Evolutionary conservation across 352 stramenopile genomes (phyloP), one percentile per base, ranked within the genome.

Genomic region (Elongisporangium undulatum): DNA sequence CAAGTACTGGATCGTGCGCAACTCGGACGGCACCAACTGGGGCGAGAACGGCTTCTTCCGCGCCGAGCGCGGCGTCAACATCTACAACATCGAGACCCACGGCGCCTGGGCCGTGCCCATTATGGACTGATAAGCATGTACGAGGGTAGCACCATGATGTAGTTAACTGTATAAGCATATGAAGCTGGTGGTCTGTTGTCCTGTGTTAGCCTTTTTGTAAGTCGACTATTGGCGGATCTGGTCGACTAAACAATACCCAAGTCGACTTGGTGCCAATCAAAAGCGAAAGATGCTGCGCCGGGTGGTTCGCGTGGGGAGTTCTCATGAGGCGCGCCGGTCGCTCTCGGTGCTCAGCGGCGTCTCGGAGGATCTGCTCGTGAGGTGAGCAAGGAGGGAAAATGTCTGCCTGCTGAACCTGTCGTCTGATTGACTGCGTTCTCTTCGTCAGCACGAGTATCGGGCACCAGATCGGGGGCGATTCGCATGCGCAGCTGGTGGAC

Each of bases 1-100:
- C 66, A 94, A 96, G 69, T 99, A 98, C 79, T 99, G 96, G 96
- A 89, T 99, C 68, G 90, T 98, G 49, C 89, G 97, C 53, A 98
- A 99, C 85, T 89, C 89, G 53, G 79, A 92, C 53, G 83, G 83
- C 45, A 92, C 81, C 9, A 89, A 88, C 56, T 92, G 77, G 73
- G 83, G 83, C 49, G 81, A 92, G 54, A 53, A 71, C 21, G 83
- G 83, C 49, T 92, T 90, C 64, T 92, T 92, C 67, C 66, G 67
- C 21, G 83, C 69, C 39, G 83, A 92, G 53, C 69, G 83, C 24
- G 83, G 83, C 19, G 69, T 79, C 38, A 92, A 92, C 62, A 79
- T 77, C n/a, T 92, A 88, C 74, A 90, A 89, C 55, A 73, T 92
- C 3, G 83, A 92, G 66, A 71, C 61, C 54, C 83, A 91, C 52